These are phyloP conservation scores for Halteria grandinella DNA, from an alignment of 73 alveolate species.

Conservation along the genomic window DNA sequence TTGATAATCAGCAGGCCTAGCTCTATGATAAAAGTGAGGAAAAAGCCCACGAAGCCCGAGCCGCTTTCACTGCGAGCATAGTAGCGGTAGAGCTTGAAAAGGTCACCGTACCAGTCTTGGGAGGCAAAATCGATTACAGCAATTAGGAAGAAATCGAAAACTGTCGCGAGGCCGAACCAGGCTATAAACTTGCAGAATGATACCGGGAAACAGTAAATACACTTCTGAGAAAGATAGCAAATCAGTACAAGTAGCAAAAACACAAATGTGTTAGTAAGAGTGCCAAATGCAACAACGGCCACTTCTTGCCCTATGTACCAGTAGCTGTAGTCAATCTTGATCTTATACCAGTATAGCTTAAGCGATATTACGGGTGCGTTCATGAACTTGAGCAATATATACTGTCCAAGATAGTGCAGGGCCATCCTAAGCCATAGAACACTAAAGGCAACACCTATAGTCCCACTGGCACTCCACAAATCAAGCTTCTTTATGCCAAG, in stretches of 20 bases:
- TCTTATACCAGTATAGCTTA: slow-evolving; percentile 40
- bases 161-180: slow-evolving; percentile 70
- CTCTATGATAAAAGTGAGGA: slow-evolving; percentile 58
- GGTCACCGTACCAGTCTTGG: slow-evolving; percentile 61
- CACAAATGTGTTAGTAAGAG: slow-evolving; percentile 26
- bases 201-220: slow-evolving; percentile 59
- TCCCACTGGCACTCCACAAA: background rate
- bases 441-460: slow-evolving; percentile 41
- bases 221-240: slow-evolving; percentile 54
- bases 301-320: slow-evolving; percentile 66
- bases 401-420: slow-evolving; percentile 71
- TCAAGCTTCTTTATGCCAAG: slow-evolving; percentile 63
- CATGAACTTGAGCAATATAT: slow-evolving; percentile 46
- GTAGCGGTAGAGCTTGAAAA: slow-evolving; percentile 58
- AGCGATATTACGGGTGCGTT: slow-evolving; percentile 56
- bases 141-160: slow-evolving; percentile 59
- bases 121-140: slow-evolving; percentile 63
- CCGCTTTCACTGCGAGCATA: slow-evolving; percentile 53
- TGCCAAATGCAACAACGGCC: slow-evolving; percentile 58
- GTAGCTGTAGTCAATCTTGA: slow-evolving; percentile 57
- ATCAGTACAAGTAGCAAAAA: slow-evolving; percentile 31
- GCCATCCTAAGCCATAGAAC: slow-evolving; percentile 66
- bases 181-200: slow-evolving; percentile 56
- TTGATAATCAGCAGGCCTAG: slow-evolving; percentile 41
- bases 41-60: slow-evolving; percentile 62